Base-by-base conservation (phyloP, 1,284 basidiomycete genomes). In the Pascua guehoae region DNA sequence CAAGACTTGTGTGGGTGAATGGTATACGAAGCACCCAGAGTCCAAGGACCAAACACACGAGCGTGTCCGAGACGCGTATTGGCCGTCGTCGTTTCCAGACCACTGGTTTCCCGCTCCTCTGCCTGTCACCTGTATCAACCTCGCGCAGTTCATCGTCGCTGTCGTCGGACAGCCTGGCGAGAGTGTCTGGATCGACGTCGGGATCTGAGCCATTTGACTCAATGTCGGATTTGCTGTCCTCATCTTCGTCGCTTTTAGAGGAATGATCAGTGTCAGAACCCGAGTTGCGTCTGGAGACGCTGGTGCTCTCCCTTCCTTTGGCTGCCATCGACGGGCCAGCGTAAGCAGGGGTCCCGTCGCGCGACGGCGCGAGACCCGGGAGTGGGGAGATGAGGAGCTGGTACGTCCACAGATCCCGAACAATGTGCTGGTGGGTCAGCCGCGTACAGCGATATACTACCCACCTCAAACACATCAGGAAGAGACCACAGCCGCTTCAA, bases 11-110 rank as follows among this genome's bases (percentile, higher is more conserved):
- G 67, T 87, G 87, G 62, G 88, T 79, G 7, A 88, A 79, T 0
- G 91, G 90, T 38, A 91, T 73, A 16, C 91, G 81, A 68, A 92
- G 69, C 32, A 83, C 84, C 89, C 89, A 91, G 61, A 87, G 87
- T 2, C 83, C 86, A 7, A 91, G 70, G 16, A 88, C 77, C 4
- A 93, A 78, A 5, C 69, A 70, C 2, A 65, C 57, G 9, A 78
- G 54, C 12, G 70, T 73, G 45, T 73, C 71, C 2, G 67, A 66
- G 1, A 66, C 63, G 16, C 58, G 41, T 41, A 43, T 10, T 44
- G 40, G n/a, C 14, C 57, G 42, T 17, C 41, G 7, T 32, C 54
- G 42, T 53, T 36, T 38, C 47, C 24, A 37, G 24, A 32, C 24
- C 24, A 32, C 24, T 32, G 24, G 24, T 32, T 32, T 32, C 3